Evolutionary conservation across 768 basidiomycete genomes (phyloP), one percentile per base, ranked within the genome.

Genomic region (Leucogyrophana mollusca): DNA sequence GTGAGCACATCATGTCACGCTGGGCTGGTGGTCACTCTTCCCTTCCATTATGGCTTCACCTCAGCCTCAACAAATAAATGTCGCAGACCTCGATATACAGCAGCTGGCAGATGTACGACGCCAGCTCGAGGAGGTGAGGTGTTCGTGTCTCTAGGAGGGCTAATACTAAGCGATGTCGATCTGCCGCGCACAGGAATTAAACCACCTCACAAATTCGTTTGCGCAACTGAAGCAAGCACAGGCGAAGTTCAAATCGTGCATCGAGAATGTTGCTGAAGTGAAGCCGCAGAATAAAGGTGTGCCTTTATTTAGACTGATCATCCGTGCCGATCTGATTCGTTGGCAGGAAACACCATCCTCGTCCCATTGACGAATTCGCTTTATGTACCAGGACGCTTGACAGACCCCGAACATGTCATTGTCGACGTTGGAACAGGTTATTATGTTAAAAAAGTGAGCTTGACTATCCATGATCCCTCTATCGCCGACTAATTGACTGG

Each of bases 401-500:
- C 73, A 34, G 88, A 96, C 59, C 66, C 80, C 1, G 87, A 93
- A 36, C 79, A 91, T 55, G 94, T 99, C 38, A 85, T 98, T 51
- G 82, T 98, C 32, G 96, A 99, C 62, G 77, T 98, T 21, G 96
- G 96, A 1, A 98, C 95, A 0, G 95, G 96, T 0, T 99, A 97
- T 67, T 97, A 86, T 55, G 89, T 98, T 14, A 84, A 90, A 68
- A 99, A 98, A 79, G 96, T 91, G 38, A 35, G 72, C 45, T 17
- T 20, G 17, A 34, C 34, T 22, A 43, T 17, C 44, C 43, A 21
- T 53, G 30, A 10, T 10, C 18, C 17, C n/a, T n/a, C 9, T 39
- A 6, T 22, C 25, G 14, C 36, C 25, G 22, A 32, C 20, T 46
- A 11, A 42, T 22, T 43, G 17, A 25, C n/a, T 6, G 9, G 37